Percentiles rank a stretch among this genome's conserved stretches.
These are phyloP conservation scores for Erysimum cheiri DNA, from an alignment of 441 rosid species.

Conservation along the genomic window DNA sequence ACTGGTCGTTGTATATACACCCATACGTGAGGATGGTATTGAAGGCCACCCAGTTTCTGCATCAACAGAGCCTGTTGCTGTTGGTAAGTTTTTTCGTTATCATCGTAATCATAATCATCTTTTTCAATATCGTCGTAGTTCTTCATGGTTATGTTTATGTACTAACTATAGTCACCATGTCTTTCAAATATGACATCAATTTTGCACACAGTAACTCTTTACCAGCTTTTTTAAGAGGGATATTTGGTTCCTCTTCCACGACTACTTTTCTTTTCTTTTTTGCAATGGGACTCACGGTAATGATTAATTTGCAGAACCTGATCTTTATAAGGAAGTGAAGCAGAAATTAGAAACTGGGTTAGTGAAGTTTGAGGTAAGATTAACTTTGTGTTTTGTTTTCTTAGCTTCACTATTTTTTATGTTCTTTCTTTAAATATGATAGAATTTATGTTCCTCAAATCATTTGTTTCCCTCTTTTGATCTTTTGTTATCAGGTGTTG, in stretches of 20 bases:
- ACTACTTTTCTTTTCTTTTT: slow-evolving; percentile 2
- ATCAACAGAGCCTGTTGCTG: slow-evolving; percentile 91
- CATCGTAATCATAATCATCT: slow-evolving; percentile 23
- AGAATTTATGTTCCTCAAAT: background rate
- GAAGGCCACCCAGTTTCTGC: slow-evolving; percentile 98
- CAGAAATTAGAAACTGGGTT: slow-evolving; percentile 90
- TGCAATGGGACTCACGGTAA: slow-evolving; percentile 11
- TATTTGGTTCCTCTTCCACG: slow-evolving; percentile 9
- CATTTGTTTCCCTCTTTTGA: slow-evolving; percentile 23
- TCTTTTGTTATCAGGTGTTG: slow-evolving; percentile 64
- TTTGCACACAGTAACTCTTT: background rate
- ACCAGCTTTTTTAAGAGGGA: background rate
- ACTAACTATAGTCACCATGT: slow-evolving; percentile 10
- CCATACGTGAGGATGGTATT: slow-evolving; percentile 91
- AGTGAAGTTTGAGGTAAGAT: slow-evolving; percentile 92
- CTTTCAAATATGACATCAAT: slow-evolving; percentile 11
- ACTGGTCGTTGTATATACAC: slow-evolving; percentile 89
- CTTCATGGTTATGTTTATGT: background rate
- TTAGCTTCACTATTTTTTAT: background rate
- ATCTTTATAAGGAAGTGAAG: slow-evolving; percentile 90
- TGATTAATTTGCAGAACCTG: slow-evolving; percentile 79
- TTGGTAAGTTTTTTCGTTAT: slow-evolving; percentile 62
- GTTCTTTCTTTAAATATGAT: background rate
- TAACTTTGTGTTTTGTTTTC: slow-evolving; percentile 5
- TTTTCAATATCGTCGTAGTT: background rate